phyloP scores from a whole-genome alignment of 345 rosid species.

The Gossypium mustelinum region DNA sequence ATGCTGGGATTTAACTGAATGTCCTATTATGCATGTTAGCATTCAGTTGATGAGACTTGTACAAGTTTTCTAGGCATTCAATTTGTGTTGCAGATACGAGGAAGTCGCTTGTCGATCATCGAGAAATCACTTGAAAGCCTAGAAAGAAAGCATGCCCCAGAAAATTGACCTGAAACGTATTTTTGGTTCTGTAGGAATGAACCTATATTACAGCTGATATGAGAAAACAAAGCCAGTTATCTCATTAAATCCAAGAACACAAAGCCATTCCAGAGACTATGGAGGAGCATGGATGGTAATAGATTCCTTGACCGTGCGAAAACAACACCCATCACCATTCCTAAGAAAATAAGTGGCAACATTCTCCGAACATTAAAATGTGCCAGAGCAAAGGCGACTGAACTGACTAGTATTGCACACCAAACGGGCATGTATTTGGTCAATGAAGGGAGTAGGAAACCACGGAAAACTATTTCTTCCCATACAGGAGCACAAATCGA shows the following conservation, averaged over 20 bases:
- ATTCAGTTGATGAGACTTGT: background rate
- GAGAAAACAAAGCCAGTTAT: background rate
- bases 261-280: background rate
- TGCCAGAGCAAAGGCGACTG: slow-evolving; percentile 89
- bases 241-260: slow-evolving; percentile 2
- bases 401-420: slow-evolving; percentile 89
- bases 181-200: background rate
- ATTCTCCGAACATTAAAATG: slow-evolving; percentile 97
- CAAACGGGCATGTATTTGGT: slow-evolving; percentile 97
- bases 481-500: slow-evolving; percentile 94
- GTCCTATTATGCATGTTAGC: background rate
- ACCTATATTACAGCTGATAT: background rate
- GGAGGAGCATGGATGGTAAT: background rate
- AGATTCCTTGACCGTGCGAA: slow-evolving; percentile 21
- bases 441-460: slow-evolving; percentile 92
- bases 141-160: background rate
- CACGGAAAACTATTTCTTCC: slow-evolving; percentile 98
- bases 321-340: slow-evolving; percentile 85
- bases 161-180: background rate
- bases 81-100: background rate
- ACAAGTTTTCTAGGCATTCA: background rate
- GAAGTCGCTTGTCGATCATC: background rate
- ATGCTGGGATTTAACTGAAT: background rate
- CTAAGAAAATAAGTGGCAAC: slow-evolving; percentile 92
- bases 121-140: too few species aligned